Base-by-base conservation (phyloP, 768 basidiomycete species). In the Piloderma croceum region DNA sequence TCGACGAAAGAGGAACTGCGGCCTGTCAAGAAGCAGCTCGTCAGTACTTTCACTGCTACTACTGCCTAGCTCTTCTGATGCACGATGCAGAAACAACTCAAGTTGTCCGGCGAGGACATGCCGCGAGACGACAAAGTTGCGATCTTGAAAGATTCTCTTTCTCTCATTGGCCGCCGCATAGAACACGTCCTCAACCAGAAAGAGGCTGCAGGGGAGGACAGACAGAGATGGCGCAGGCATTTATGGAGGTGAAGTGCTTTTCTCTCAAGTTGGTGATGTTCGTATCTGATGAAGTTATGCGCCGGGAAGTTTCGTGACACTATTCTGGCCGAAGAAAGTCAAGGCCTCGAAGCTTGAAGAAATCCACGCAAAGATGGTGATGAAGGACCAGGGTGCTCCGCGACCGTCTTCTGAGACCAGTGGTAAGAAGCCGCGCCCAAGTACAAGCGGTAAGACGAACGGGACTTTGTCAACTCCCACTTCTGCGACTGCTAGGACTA, bases 291-390 rank as follows among this genome's bases (percentile, higher is more conserved):
- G 19, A 35, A 35, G 7, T 9, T 18, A 9, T 36, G 38, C 19
- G 12, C 38, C 31, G 43, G 34, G 9, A 53, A 92, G 90, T 24
- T 97, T 97, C 49, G 91, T 96, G 34, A 92, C 90, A 3, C 72
- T 91, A 40, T 97, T 97, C 65, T 97, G 93, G 93, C 93, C 93
- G 5, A 89, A 94, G 70, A 90, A 93, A 63, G 92, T 97, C 49
- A 91, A 86, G 59, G 90, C 91, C 10, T 80, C 77, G 12, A 96
- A 96, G 62, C 68, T 97, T 27, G 88, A 93, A 61, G 90, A 91
- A 57, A 94, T 97, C 32, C 91, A 96, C 54, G 85, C 88, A 12
- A 96, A 96, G 67, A 90, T 96, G 85, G 88, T 90, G 46, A 83
- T 84, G 75, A 89, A 89, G 61, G 87, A 87, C 56, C 20, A 7